Conservation (phyloP, 345 rosid species). For the Punica granatum region DNA sequence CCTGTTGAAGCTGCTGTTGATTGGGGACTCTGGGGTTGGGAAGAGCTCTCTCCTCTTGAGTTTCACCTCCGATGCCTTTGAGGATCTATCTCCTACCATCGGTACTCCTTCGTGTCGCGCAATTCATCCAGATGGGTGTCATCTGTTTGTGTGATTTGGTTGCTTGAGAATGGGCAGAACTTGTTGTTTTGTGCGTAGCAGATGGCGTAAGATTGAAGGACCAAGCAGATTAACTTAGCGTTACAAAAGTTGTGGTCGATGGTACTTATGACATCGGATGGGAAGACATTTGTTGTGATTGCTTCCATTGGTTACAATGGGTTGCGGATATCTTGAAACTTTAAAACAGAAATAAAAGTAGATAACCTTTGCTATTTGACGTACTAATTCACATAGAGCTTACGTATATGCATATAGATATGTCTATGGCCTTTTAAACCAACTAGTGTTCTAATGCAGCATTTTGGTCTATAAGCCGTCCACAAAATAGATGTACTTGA, state of each 20-base stretch:
- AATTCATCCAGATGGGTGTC: background rate
- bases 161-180: background rate
- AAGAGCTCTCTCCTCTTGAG: constrained; percentile 47
- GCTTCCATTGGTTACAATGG: background rate
- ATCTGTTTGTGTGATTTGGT: background rate
- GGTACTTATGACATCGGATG: background rate
- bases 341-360: too few species aligned
- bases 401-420: background rate
- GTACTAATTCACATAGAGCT: too few species aligned
- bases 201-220: background rate
- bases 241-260: background rate
- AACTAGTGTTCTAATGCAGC: background rate
- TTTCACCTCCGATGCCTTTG: constrained; percentile 30
- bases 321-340: background rate
- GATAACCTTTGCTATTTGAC: too few species aligned
- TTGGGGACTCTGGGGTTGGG: constrained; percentile 53
- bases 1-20: constrained; percentile 40
- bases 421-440: background rate
- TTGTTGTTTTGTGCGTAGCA: background rate
- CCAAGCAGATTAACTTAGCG: background rate
- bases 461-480: background rate
- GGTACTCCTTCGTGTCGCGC: constrained; percentile 16
- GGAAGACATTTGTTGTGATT: background rate
- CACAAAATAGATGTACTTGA: background rate
- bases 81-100: constrained; percentile 42